A percentile compares a stretch with the other conserved stretches of the same genome.
These are phyloP conservation scores for Asterella californica DNA, from an alignment of 225 moss, liverwort and hornwort species.

Conservation along the genomic window DNA sequence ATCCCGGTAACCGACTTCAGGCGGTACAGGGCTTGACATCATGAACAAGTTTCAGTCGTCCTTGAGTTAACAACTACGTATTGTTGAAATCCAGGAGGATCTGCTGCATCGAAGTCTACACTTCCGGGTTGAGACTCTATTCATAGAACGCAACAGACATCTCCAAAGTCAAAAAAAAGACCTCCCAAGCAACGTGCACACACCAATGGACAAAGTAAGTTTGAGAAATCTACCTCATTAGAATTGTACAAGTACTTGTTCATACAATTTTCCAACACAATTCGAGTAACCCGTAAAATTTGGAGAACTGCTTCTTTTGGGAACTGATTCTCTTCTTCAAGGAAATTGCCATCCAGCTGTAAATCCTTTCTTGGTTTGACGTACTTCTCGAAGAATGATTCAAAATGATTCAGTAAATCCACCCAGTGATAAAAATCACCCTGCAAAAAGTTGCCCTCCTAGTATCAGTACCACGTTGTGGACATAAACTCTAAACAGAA, in stretches of 20 bases:
- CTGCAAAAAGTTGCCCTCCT: conserved; percentile 40
- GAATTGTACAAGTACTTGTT: conserved; percentile 89
- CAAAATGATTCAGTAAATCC: conserved; percentile 89
- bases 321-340: conserved; percentile 63
- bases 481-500: background rate
- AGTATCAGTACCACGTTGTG: background rate
- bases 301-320: conserved; percentile 90
- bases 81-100: no score
- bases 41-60: background rate
- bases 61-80: no score
- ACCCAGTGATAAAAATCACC: conserved; percentile 99
- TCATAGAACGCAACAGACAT: no score
- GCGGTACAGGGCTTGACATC: background rate
- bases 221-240: conserved; percentile 59
- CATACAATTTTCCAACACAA: conserved; percentile 89
- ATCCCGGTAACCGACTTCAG: background rate
- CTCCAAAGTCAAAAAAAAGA: background rate
- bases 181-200: background rate
- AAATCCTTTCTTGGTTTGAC: conserved; percentile 89
- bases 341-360: conserved; percentile 79
- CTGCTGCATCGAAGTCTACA: no score
- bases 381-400: conserved; percentile 88
- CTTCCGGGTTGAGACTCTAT: no score
- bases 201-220: background rate
- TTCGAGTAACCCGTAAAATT: conserved; percentile 86